phyloP scores from a whole-genome alignment of 768 basidiomycete genomes.

The Flagelloscypha sp. region DNA sequence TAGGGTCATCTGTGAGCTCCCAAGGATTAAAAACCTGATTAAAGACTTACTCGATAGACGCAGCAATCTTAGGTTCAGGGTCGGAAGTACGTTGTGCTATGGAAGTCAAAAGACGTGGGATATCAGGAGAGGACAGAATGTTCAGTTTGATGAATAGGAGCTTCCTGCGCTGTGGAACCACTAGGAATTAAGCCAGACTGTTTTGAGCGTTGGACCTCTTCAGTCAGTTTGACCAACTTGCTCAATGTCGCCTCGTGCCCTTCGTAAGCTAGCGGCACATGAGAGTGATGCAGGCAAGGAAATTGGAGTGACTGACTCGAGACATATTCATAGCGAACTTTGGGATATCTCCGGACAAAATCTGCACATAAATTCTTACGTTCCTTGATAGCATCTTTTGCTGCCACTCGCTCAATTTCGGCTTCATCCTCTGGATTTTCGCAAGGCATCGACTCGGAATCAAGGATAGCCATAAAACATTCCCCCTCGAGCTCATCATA shows the following conservation, averaged over 20 bases:
- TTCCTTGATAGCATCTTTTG: conserved; percentile 3
- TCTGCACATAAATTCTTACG: conserved; percentile 1
- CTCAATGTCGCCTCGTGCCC: not conserved
- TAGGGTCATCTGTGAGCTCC: not conserved
- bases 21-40: not conserved
- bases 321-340: conserved; percentile 1
- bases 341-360: not conserved
- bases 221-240: not conserved
- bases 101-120: conserved; percentile 8
- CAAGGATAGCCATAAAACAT: conserved; percentile 3
- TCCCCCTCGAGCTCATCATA: conserved; percentile 19
- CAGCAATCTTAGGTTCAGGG: conserved; percentile 10
- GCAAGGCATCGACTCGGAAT: conserved; percentile 1
- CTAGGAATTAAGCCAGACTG: too few relatives aligned
- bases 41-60: conserved; percentile 11
- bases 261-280: not conserved
- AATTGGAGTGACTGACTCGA: conserved; percentile 7
- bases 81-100: conserved; percentile 9
- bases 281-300: not conserved
- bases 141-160: too few relatives aligned
- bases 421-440: conserved; percentile 3
- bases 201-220: too few relatives aligned
- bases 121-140: too few relatives aligned
- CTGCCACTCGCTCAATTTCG: not conserved
- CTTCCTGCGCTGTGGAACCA: too few relatives aligned